Percentiles rank a stretch among this genome's conserved stretches.
phyloP scores from a whole-genome alignment of 331 rosid genomes.

The Malus hybrid region DNA sequence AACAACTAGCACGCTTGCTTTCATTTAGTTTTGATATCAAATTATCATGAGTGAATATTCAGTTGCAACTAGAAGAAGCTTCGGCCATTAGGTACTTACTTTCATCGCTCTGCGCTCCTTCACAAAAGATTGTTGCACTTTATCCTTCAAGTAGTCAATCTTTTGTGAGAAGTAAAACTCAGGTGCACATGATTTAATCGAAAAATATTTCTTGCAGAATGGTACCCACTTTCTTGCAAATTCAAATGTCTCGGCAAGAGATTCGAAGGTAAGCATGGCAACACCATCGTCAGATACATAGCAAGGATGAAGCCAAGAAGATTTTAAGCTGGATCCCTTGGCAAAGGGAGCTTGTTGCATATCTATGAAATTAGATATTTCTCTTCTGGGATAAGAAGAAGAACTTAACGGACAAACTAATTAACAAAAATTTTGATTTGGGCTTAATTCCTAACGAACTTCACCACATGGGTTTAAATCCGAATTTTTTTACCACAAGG shows the following conservation, averaged over 20 bases:
- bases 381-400: no score
- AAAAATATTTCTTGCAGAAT: slow-evolving; percentile 64
- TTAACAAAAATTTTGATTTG: no score
- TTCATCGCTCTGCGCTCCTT: slow-evolving; percentile 99
- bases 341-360: no score
- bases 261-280: slow-evolving; percentile 93
- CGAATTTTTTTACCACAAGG: no score
- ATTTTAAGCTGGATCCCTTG: no score
- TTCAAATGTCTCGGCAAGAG: slow-evolving; percentile 79
- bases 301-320: slow-evolving; percentile 43
- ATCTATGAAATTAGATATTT: no score
- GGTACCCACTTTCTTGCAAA: slow-evolving; percentile 96
- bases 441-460: no score
- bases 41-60: neutral
- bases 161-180: slow-evolving; percentile 97
- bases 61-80: slow-evolving; percentile 11
- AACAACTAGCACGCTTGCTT: no score
- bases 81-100: slow-evolving; percentile 40
- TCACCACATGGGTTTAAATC: no score
- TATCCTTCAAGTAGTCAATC: slow-evolving; percentile 86
- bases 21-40: neutral
- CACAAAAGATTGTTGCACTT: slow-evolving; percentile 92
- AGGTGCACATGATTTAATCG: slow-evolving; percentile 91
- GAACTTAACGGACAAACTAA: no score
- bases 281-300: slow-evolving; percentile 99